Percentiles rank a stretch among this genome's conserved stretches.
phyloP scores from a whole-genome alignment of 2,329 filamentous ascomycete species.

The Arthrobotrys megalospora region DNA sequence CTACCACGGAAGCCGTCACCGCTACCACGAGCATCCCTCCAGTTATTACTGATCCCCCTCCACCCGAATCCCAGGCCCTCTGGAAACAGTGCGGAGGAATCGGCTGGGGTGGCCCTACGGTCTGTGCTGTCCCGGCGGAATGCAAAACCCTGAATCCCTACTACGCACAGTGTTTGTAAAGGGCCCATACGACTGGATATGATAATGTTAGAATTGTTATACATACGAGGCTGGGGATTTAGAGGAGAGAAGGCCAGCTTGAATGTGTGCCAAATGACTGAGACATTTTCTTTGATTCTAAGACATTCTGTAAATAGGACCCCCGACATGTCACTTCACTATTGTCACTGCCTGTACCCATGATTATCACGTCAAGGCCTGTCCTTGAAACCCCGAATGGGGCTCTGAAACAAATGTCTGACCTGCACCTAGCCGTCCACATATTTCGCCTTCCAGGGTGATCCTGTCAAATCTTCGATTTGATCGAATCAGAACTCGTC shows the following conservation, averaged over 20 bases:
- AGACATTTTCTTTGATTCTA: conserved; percentile 53
- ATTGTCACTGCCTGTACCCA: conserved; percentile 9
- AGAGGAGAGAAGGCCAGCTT: not conserved
- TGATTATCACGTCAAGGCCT: conserved; percentile 14
- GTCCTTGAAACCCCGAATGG: conserved; percentile 29
- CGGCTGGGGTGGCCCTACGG: conserved; percentile 65
- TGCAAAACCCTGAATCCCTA: conserved; percentile 66
- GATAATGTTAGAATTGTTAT: not conserved
- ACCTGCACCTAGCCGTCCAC: conserved; percentile 45
- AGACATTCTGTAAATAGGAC: conserved; percentile 40
- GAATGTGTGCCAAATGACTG: conserved; percentile 1
- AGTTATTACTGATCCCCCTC: not conserved
- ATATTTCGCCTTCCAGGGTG: conserved; percentile 29
- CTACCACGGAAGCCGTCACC: not conserved
- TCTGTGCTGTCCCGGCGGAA: conserved; percentile 65
- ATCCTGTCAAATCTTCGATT: conserved; percentile 21
- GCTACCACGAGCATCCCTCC: not conserved
- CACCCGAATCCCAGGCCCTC: not conserved
- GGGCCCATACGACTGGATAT: not conserved
- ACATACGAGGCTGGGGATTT: conserved; percentile 1
- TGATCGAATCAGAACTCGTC: conserved; percentile 17
- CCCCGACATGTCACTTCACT: conserved; percentile 8
- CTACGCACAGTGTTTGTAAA: conserved; percentile 67
- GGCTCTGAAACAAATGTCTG: conserved; percentile 43
- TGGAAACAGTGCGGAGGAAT: conserved; percentile 66